Conservation (phyloP, 208 protist species). For the Giardia duodenalis region DNA sequence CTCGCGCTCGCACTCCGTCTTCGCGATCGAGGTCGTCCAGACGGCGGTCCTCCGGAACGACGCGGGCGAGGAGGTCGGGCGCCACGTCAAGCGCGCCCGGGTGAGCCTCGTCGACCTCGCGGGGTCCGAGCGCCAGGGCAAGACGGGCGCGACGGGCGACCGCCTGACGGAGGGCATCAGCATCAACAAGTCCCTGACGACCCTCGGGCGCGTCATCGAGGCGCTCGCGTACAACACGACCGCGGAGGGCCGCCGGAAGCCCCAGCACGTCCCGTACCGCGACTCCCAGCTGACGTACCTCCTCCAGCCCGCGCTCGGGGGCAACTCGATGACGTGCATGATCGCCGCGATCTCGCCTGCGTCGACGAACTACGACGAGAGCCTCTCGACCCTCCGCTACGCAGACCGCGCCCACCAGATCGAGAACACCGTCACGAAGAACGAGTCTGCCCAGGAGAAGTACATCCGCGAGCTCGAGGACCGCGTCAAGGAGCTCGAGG, state of each 20-base stretch:
- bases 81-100: conserved; percentile 19
- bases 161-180: background rate
- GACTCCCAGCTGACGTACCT: conserved; percentile 49
- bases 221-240: background rate
- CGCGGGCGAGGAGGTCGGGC: background rate
- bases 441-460: conserved; percentile 25
- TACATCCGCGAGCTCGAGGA: conserved; percentile 9
- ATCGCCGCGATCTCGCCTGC: conserved; percentile 49
- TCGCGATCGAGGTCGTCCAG: background rate
- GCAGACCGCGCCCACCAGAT: conserved; percentile 31
- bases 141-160: conserved; percentile 33
- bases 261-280: conserved; percentile 31
- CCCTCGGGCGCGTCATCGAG: conserved; percentile 21
- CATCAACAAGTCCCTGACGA: background rate
- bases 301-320: conserved; percentile 45
- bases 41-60: background rate
- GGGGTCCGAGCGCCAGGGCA: conserved; percentile 30
- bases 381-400: conserved; percentile 31
- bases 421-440: conserved; percentile 35
- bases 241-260: background rate
- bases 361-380: conserved; percentile 51
- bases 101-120: conserved; percentile 41
- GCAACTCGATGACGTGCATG: conserved; percentile 47
- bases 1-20: conserved; percentile 34
- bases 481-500: background rate